Conservation (phyloP, 257 asterid species). For the Catharanthus roseus region DNA sequence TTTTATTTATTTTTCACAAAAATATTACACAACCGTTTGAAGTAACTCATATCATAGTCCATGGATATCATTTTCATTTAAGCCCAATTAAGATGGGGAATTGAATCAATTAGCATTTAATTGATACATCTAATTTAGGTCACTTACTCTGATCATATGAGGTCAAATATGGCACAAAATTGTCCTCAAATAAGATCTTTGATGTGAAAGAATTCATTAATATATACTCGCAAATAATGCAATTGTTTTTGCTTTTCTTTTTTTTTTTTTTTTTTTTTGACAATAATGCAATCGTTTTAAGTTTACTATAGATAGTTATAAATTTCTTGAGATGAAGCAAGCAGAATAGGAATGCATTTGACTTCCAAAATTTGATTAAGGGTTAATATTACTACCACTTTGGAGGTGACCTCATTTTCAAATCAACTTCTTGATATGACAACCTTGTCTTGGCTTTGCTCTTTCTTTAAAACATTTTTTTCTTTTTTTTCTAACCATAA, state of each 20-base stretch:
- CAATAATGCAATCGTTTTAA: no score
- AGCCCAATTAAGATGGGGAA: background rate
- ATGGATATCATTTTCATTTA: background rate
- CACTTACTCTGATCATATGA: background rate
- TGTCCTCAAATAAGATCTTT: background rate
- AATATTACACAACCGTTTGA: no score
- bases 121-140: background rate
- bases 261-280: no score
- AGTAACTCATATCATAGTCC: no score
- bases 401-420: background rate
- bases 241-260: no score
- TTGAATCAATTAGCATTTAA: background rate
- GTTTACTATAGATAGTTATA: background rate
- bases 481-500: no score
- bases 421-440: background rate
- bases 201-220: background rate
- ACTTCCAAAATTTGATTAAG: background rate
- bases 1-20: no score
- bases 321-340: slow-evolving; percentile 1
- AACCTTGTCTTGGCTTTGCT: background rate
- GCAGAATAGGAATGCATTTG: background rate
- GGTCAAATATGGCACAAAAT: background rate
- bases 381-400: background rate
- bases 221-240: no score
- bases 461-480: slow-evolving; percentile 5